These are phyloP conservation scores for Casuarina glauca DNA, from an alignment of 306 rosid species.

Conservation along the genomic window DNA sequence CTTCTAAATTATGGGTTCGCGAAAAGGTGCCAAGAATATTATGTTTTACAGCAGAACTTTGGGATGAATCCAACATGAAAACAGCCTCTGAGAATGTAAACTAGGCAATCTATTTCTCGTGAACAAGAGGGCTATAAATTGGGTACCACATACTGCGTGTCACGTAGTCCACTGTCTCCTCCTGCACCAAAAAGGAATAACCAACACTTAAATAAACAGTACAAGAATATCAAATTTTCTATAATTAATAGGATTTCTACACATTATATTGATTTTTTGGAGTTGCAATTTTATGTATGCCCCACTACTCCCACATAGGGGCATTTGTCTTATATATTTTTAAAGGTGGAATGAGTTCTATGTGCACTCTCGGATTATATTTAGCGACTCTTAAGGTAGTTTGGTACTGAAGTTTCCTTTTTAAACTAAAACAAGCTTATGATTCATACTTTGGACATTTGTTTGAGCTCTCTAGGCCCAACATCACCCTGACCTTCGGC, in stretches of 20 bases:
- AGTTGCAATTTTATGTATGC: background rate
- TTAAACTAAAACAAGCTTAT: background rate
- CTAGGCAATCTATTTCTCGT: slow-evolving; percentile 45
- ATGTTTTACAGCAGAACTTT: slow-evolving; percentile 26
- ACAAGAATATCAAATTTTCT: no score
- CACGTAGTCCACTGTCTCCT: slow-evolving; percentile 58
- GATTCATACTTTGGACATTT: slow-evolving; percentile 64
- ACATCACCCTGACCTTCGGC: slow-evolving; percentile 81
- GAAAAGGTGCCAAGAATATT: slow-evolving; percentile 15
- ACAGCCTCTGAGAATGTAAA: background rate
- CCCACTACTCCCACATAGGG: background rate
- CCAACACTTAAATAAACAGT: background rate
- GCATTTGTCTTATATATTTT: background rate
- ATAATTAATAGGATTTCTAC: background rate
- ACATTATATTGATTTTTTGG: background rate
- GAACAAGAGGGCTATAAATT: slow-evolving; percentile 81
- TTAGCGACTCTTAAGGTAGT: background rate
- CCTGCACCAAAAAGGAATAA: slow-evolving; percentile 51
- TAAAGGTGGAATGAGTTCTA: background rate
- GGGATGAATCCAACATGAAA: slow-evolving; percentile 10
- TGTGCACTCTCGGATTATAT: background rate
- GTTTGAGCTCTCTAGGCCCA: slow-evolving; percentile 60
- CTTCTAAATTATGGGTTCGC: slow-evolving; percentile 25
- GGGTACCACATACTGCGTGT: slow-evolving; percentile 79
- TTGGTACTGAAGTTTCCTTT: background rate